Conservation (phyloP, 371 early-diverging fungal genomes). For the Mucor lusitanicus region DNA sequence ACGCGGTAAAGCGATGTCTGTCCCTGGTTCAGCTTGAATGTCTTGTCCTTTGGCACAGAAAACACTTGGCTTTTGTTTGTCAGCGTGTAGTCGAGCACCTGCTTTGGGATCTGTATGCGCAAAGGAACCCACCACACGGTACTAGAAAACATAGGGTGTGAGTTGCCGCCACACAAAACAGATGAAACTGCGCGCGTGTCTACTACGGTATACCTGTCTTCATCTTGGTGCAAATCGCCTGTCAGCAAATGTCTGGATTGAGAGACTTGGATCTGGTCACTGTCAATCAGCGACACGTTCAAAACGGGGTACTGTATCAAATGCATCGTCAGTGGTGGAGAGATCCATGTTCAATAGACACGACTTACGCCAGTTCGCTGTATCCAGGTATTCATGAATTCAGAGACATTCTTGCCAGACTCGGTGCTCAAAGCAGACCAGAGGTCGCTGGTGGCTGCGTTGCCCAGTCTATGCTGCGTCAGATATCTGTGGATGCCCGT, state of each 20-base stretch:
- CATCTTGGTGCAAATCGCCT: conserved; percentile 67
- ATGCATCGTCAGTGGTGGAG: no score
- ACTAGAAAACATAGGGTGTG: conserved; percentile 20
- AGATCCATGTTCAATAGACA: no score
- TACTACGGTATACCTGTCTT: conserved; percentile 16
- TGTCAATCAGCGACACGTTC: conserved; percentile 51
- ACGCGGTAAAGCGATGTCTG: conserved; percentile 71
- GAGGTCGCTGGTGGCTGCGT: conserved; percentile 81
- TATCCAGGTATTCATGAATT: conserved; percentile 91
- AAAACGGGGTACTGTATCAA: conserved; percentile 71
- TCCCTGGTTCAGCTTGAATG: conserved; percentile 66
- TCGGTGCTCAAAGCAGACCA: conserved; percentile 79
- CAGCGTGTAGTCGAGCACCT: conserved; percentile 19
- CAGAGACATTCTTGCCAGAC: conserved; percentile 71
- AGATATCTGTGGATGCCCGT: conserved; percentile 84
- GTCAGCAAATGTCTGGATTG: conserved; percentile 80
- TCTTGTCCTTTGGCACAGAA: conserved; percentile 25
- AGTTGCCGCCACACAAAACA: not conserved
- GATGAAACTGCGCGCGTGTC: not conserved
- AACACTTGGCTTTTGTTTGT: conserved; percentile 34
- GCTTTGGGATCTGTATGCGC: conserved; percentile 35
- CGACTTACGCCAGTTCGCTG: conserved; percentile 69
- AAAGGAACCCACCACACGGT: conserved; percentile 80
- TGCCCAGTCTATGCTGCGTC: conserved; percentile 75
- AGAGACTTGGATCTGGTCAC: conserved; percentile 46